phyloP scores from a whole-genome alignment of 257 asterid genomes.

The Anisodus tanguticus region DNA sequence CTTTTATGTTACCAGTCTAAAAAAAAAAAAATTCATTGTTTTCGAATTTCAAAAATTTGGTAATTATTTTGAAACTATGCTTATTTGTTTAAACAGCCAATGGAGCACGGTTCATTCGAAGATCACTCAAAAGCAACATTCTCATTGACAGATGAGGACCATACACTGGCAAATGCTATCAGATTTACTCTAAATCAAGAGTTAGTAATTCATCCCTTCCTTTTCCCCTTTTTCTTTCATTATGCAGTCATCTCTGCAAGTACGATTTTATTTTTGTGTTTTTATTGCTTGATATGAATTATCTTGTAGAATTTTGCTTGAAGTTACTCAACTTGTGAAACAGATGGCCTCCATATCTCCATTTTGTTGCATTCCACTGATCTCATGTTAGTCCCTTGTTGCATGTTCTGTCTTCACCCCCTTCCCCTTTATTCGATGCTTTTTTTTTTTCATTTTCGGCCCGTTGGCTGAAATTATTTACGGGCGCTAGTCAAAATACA shows the following conservation, averaged over 20 bases:
- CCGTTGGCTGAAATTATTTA: no score
- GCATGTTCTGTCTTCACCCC: background rate
- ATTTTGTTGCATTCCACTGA: background rate
- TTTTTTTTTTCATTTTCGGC: no score
- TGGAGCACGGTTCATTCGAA: conserved; percentile 69
- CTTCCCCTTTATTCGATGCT: background rate
- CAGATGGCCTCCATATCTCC: background rate
- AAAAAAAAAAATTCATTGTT: no score
- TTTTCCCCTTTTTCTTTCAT: background rate
- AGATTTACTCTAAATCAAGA: conserved; percentile 84
- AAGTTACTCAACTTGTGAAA: background rate
- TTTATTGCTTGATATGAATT: background rate
- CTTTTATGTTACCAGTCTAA: no score
- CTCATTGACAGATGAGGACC: conserved; percentile 79
- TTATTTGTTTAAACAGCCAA: conserved; percentile 22
- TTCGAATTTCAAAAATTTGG: background rate
- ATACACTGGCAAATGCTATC: conserved; percentile 75
- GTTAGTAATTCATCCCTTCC: conserved; percentile 46
- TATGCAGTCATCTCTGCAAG: background rate
- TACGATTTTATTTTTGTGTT: background rate
- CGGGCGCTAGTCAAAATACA: no score
- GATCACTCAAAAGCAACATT: conserved; percentile 77
- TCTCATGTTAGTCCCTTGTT: background rate
- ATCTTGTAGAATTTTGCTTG: background rate
- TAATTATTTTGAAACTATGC: background rate